Evolutionary conservation across 345 rosid species (phyloP).

Genomic region (Salix caprea): DNA sequence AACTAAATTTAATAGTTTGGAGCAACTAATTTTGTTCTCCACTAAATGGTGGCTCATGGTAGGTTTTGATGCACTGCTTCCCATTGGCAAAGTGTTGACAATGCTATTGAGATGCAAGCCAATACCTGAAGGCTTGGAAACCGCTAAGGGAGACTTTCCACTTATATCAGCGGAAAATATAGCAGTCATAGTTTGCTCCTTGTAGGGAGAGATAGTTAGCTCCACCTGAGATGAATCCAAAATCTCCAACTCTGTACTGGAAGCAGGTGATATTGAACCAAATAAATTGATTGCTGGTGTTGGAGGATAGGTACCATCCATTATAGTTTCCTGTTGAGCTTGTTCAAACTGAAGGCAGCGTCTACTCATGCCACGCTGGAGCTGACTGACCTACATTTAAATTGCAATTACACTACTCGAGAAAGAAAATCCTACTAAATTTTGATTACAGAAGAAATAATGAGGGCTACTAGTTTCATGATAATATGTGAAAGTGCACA

Average conservation of each 20-base stretch:
- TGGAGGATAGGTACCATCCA: conserved; percentile 12
- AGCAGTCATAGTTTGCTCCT: conserved; percentile 16
- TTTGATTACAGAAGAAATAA: conserved; percentile 4
- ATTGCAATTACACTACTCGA: conserved; percentile 27
- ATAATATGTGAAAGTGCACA: neutral
- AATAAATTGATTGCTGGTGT: conserved; percentile 13
- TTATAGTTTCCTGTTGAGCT: conserved; percentile 23
- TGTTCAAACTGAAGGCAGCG: conserved; percentile 65
- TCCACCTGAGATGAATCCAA: conserved; percentile 23
- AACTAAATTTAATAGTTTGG: conserved; percentile 8
- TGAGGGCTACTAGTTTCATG: neutral
- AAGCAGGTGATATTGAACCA: conserved; percentile 23
- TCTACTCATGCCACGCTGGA: conserved; percentile 53
- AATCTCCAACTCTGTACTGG: conserved; percentile 25
- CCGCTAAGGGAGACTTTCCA: conserved; percentile 26
- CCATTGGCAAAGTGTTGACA: conserved; percentile 24
- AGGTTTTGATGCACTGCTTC: conserved; percentile 17
- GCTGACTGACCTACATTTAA: conserved; percentile 39
- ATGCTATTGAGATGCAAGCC: conserved; percentile 62
- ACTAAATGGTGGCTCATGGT: neutral
- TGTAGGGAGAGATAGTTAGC: conserved; percentile 20
- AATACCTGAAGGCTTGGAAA: conserved; percentile 47
- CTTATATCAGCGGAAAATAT: conserved; percentile 10
- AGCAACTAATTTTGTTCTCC: conserved; percentile 12
- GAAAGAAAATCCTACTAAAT: conserved; percentile 16